These are phyloP conservation scores for Aspergillus sp. DNA, from an alignment of 2,329 filamentous ascomycete genomes.

Conservation along the genomic window DNA sequence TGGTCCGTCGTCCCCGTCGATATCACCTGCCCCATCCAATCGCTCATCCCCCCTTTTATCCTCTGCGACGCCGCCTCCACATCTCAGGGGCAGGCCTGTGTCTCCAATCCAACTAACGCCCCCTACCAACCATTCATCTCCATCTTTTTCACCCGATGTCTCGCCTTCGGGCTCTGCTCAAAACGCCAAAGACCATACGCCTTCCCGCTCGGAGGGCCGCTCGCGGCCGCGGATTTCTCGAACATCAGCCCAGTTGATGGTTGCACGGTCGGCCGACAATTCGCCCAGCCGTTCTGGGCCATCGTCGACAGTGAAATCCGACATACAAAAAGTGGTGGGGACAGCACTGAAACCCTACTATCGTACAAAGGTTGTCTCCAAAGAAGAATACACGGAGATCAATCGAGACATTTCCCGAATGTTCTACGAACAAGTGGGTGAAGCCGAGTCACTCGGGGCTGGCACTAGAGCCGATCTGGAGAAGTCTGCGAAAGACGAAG, in stretches of 20 bases:
- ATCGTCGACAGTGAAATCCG: constrained; percentile 79
- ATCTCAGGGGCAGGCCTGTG: constrained; percentile 26
- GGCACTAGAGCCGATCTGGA: constrained; percentile 68
- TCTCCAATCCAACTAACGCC: constrained; percentile 31
- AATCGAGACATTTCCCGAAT: constrained; percentile 85
- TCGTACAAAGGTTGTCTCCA: constrained; percentile 70
- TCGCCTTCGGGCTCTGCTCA: constrained; percentile 56
- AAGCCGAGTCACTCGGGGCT: constrained; percentile 57
- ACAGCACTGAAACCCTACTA: constrained; percentile 78
- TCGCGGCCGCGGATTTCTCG: constrained; percentile 21
- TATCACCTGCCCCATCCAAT: constrained; percentile 37
- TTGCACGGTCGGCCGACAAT: constrained; percentile 51
- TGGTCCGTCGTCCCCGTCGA: constrained; percentile 37
- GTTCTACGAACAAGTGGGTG: constrained; percentile 67
- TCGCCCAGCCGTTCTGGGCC: constrained; percentile 65
- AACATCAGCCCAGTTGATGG: constrained; percentile 12
- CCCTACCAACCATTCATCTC: constrained; percentile 25
- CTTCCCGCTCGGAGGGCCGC: constrained; percentile 10
- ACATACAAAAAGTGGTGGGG: constrained; percentile 84
- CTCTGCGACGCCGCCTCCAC: constrained; percentile 35
- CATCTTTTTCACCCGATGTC: constrained; percentile 64
- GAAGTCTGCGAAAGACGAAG: constrained; percentile 71
- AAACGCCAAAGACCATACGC: constrained; percentile 12
- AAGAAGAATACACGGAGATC: constrained; percentile 87
- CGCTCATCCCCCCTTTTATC: constrained; percentile 35